phyloP scores from a whole-genome alignment of 352 stramenopile genomes.

The Globisporangium nunn region DNA sequence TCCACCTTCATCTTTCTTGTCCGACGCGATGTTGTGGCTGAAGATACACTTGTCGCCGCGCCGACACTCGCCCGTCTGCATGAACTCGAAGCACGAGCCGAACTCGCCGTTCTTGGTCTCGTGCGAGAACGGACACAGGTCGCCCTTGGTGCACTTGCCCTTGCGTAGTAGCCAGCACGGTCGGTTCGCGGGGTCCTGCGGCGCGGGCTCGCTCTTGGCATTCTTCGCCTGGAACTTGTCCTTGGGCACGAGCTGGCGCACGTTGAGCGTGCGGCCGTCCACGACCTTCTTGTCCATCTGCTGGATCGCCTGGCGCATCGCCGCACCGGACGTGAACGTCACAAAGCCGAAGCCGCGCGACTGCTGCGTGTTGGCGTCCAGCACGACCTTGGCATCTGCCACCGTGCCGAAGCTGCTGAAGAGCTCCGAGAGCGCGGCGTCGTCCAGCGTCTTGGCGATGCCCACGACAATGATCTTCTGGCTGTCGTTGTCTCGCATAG shows the following conservation, averaged over 20 bases:
- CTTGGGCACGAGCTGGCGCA: slow-evolving; percentile 67
- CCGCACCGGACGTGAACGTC: slow-evolving; percentile 61
- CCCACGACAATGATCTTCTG: slow-evolving; percentile 84
- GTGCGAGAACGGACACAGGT: slow-evolving; percentile 66
- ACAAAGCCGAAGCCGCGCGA: slow-evolving; percentile 81
- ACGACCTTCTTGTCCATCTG: slow-evolving; percentile 72
- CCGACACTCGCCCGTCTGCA: slow-evolving; percentile 66
- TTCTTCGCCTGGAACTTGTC: slow-evolving; percentile 55
- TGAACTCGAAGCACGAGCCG: slow-evolving; percentile 77
- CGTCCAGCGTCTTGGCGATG: slow-evolving; percentile 69
- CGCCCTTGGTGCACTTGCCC: slow-evolving; percentile 70
- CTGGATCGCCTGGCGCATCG: slow-evolving; percentile 68
- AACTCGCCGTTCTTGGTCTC: slow-evolving; percentile 65
- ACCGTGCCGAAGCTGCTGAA: slow-evolving; percentile 69
- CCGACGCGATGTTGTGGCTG: slow-evolving; percentile 23
- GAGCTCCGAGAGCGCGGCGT: slow-evolving; percentile 56
- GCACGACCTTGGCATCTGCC: slow-evolving; percentile 67
- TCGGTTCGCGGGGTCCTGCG: slow-evolving; percentile 30
- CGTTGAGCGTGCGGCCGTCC: slow-evolving; percentile 64
- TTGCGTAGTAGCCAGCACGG: slow-evolving; percentile 74
- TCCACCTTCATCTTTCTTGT: not conserved
- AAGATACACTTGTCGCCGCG: slow-evolving; percentile 71
- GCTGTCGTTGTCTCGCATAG: slow-evolving; percentile 68
- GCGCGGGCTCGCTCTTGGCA: slow-evolving; percentile 19
- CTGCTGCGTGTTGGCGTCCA: slow-evolving; percentile 45